phyloP scores from a whole-genome alignment of 2,329 filamentous ascomycete genomes.

The Talaromyces sp. region DNA sequence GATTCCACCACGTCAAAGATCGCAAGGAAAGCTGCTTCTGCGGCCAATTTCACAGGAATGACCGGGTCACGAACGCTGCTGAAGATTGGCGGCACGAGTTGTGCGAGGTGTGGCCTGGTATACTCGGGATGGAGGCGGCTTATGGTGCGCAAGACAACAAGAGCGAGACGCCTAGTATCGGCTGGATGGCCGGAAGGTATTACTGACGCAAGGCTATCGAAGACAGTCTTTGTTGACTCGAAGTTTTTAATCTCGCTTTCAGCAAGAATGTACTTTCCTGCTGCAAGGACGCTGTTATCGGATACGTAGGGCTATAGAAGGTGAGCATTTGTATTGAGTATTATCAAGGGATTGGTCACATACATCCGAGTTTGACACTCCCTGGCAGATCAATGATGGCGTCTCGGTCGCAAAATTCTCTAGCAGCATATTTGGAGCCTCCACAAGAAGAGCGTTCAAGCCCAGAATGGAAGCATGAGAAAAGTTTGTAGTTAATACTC shows the following conservation, averaged over 20 bases:
- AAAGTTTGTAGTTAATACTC: conserved; percentile 73
- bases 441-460: conserved; percentile 81
- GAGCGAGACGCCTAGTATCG: conserved; percentile 78
- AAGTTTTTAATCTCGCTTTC: conserved; percentile 59
- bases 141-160: conserved; percentile 85
- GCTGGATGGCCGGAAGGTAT: conserved; percentile 74
- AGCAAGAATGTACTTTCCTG: conserved; percentile 82
- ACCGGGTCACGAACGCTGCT: conserved; percentile 83
- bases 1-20: conserved; percentile 88
- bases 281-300: conserved; percentile 83
- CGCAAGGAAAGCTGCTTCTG: conserved; percentile 88
- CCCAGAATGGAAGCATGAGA: conserved; percentile 77
- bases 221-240: conserved; percentile 73
- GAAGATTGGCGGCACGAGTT: conserved; percentile 82
- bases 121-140: conserved; percentile 75
- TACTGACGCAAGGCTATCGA: conserved; percentile 70
- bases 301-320: conserved; percentile 67
- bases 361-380: conserved; percentile 73
- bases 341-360: conserved; percentile 35
- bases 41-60: conserved; percentile 92
- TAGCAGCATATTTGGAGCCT: conserved; percentile 69
- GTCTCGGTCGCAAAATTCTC: conserved; percentile 70
- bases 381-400: conserved; percentile 71
- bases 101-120: conserved; percentile 72
- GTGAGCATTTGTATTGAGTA: conserved; percentile 19